phyloP scores from a whole-genome alignment of 768 basidiomycete species.

The Hygrophoropsis aurantiaca region DNA sequence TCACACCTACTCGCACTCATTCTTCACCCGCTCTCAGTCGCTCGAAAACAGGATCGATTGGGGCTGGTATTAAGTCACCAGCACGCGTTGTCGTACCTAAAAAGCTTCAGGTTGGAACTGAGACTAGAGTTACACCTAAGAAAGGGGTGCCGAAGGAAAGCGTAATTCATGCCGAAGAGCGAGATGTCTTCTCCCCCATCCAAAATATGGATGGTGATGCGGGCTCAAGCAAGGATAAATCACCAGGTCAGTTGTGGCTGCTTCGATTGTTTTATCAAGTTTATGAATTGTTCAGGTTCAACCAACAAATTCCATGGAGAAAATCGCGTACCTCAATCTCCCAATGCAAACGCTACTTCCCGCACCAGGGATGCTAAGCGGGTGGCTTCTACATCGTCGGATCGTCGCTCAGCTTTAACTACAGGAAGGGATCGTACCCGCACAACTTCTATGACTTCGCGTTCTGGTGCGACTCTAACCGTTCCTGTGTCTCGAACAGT shows the following conservation, averaged over 20 bases:
- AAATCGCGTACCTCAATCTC: too few relatives aligned
- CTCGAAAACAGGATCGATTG: constrained; percentile 5
- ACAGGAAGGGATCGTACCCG: neutral
- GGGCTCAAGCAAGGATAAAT: neutral
- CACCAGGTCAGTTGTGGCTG: too few relatives aligned
- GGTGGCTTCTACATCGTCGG: neutral
- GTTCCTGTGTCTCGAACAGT: neutral
- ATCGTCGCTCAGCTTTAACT: neutral
- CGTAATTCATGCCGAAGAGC: neutral
- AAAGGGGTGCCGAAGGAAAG: neutral
- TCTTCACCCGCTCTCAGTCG: constrained; percentile 7
- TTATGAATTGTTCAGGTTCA: too few relatives aligned
- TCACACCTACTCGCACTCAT: constrained; percentile 5
- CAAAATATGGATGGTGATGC: constrained; percentile 17
- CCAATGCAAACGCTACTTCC: too few relatives aligned
- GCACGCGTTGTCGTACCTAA: constrained; percentile 11
- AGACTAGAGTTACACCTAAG: neutral
- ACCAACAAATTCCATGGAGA: too few relatives aligned
- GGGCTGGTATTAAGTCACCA: constrained; percentile 19
- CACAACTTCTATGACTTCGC: constrained; percentile 17
- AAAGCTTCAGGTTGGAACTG: constrained; percentile 16
- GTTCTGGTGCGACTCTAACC: constrained; percentile 12
- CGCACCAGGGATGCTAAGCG: neutral
- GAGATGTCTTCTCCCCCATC: constrained; percentile 8
- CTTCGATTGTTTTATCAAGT: too few relatives aligned